phyloP scores from a whole-genome alignment of 2,329 filamentous ascomycete genomes.

The Lojkania enalia region DNA sequence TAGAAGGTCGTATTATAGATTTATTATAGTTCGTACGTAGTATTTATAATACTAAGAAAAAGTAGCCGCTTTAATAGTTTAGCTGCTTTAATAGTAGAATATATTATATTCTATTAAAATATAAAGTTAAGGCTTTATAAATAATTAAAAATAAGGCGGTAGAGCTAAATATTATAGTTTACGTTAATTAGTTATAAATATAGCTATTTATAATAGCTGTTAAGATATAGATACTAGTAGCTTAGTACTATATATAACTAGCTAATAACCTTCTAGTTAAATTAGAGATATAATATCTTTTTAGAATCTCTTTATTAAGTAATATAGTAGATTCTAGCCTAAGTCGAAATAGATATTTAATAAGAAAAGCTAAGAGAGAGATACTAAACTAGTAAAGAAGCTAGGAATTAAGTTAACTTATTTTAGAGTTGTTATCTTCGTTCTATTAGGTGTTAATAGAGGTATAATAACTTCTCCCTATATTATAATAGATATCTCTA shows the following conservation, averaged over 20 bases:
- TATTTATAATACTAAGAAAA: too few relatives aligned
- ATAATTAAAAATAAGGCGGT: background rate
- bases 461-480: constrained; percentile 10
- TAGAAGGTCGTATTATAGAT: too few relatives aligned
- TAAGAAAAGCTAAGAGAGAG: constrained; percentile 3
- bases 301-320: background rate
- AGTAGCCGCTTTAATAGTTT: too few relatives aligned
- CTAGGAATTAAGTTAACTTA: constrained; percentile 5
- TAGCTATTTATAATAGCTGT: background rate
- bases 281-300: background rate
- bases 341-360: constrained; percentile 7
- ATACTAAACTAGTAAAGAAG: constrained; percentile 9
- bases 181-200: constrained; percentile 3
- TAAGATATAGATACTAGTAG: background rate
- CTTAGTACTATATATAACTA: background rate
- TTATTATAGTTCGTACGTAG: too few relatives aligned
- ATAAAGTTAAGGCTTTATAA: constrained; percentile 8
- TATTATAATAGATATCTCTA: constrained; percentile 4
- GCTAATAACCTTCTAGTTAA: background rate
- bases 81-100: too few relatives aligned
- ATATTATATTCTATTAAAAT: constrained; percentile 4
- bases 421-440: constrained; percentile 5
- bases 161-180: constrained; percentile 3
- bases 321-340: background rate
- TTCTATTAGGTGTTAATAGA: constrained; percentile 3